phyloP scores from a whole-genome alignment of 768 basidiomycete species.

The Naganishia vaughanmartiniae region DNA sequence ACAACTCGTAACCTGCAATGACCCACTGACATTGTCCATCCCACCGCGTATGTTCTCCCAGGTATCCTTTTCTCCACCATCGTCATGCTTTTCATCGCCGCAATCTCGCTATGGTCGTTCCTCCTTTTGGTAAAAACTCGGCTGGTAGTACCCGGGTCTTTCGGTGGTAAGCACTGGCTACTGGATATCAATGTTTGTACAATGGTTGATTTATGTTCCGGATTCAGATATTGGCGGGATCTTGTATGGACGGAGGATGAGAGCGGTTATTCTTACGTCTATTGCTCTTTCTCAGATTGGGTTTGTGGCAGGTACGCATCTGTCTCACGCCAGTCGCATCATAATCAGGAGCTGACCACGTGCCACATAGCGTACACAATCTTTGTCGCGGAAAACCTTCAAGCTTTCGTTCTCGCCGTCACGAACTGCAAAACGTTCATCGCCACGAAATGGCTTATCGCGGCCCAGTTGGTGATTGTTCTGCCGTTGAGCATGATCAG shows the following conservation, averaged over 20 bases:
- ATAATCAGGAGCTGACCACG: conserved; percentile 48
- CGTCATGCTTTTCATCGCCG: conserved; percentile 74
- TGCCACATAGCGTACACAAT: conserved; percentile 82
- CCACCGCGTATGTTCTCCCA: neutral
- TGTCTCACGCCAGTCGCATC: neutral
- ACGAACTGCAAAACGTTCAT: conserved; percentile 69
- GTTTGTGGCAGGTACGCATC: conserved; percentile 41
- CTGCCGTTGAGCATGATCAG: conserved; percentile 84
- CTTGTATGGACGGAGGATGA: conserved; percentile 90
- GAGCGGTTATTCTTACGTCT: conserved; percentile 78
- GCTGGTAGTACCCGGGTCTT: conserved; percentile 82
- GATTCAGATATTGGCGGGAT: conserved; percentile 80
- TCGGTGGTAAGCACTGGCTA: conserved; percentile 66
- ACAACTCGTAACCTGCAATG: neutral
- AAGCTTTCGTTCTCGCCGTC: conserved; percentile 79
- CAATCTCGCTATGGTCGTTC: conserved; percentile 89
- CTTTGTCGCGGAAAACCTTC: conserved; percentile 85
- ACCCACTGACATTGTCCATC: neutral
- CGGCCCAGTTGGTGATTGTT: conserved; percentile 79
- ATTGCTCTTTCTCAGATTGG: conserved; percentile 73
- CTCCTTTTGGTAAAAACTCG: conserved; percentile 83
- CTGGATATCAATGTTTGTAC: too few species aligned
- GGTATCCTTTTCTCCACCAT: conserved; percentile 79
- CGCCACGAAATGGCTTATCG: conserved; percentile 71
- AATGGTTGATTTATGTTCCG: neutral